These are phyloP conservation scores for Trichoderma sp. DNA, from an alignment of 2,329 filamentous ascomycete species.

Conservation along the genomic window DNA sequence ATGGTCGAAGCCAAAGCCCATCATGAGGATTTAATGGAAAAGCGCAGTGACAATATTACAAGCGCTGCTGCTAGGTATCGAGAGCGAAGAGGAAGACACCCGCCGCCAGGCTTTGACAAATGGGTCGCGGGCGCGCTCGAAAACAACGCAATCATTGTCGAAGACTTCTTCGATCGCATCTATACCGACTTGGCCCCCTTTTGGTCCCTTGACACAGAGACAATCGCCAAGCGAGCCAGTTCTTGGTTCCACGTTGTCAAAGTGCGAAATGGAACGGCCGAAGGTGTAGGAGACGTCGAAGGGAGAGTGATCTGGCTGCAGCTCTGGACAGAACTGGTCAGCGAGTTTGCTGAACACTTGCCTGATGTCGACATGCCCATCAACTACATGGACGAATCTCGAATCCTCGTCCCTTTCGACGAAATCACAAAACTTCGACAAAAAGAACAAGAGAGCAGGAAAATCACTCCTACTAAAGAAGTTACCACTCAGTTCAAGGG, in stretches of 20 bases:
- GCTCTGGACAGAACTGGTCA: slow-evolving; percentile 52
- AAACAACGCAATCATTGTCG: slow-evolving; percentile 57
- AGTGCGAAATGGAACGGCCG: slow-evolving; percentile 49
- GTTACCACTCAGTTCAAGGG: slow-evolving; percentile 48
- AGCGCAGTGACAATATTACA: slow-evolving; percentile 50
- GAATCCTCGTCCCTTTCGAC: slow-evolving; percentile 62
- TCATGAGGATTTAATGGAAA: slow-evolving; percentile 45
- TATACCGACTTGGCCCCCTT: slow-evolving; percentile 63
- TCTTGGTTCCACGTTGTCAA: slow-evolving; percentile 49
- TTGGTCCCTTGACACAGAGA: slow-evolving; percentile 54
- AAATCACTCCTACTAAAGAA: slow-evolving; percentile 44
- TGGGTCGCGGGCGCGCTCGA: slow-evolving; percentile 59
- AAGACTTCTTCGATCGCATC: slow-evolving; percentile 66
- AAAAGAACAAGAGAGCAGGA: slow-evolving; percentile 47
- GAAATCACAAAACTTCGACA: slow-evolving; percentile 53
- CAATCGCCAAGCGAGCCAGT: slow-evolving; percentile 42
- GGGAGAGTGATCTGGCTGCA: slow-evolving; percentile 48
- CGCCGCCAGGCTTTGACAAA: slow-evolving; percentile 63
- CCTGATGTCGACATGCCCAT: slow-evolving; percentile 69
- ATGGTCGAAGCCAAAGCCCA: slow-evolving; percentile 48
- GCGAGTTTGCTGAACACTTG: slow-evolving; percentile 53
- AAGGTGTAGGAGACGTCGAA: slow-evolving; percentile 41
- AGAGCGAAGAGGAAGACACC: slow-evolving; percentile 57
- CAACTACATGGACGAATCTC: slow-evolving; percentile 64
- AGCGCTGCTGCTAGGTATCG: slow-evolving; percentile 59